phyloP scores from a whole-genome alignment of 2,329 filamentous ascomycete species.

The Penicillium sumatraense region DNA sequence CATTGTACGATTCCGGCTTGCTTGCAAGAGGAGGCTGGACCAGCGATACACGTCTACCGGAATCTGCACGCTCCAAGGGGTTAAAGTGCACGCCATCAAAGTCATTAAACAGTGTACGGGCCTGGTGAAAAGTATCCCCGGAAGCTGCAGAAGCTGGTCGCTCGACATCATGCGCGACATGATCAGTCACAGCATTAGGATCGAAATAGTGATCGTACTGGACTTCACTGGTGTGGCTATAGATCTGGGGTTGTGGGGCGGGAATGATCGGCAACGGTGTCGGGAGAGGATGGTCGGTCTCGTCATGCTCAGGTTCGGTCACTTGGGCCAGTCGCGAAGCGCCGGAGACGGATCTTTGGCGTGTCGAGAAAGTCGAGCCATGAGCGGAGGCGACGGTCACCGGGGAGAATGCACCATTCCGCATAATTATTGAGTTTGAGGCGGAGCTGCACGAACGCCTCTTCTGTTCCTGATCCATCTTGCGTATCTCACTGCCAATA shows the following conservation, averaged over 20 bases:
- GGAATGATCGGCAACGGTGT: constrained; percentile 27
- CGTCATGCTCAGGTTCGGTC: constrained; percentile 45
- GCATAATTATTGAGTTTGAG: constrained; percentile 48
- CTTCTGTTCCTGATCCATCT: constrained; percentile 51
- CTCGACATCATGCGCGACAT: constrained; percentile 24
- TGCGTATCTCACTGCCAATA: constrained; percentile 51
- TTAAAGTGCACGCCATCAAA: constrained; percentile 56
- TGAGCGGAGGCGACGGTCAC: constrained; percentile 44
- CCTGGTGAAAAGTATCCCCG: constrained; percentile 52
- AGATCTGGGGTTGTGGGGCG: constrained; percentile 16
- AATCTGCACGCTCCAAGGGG: constrained; percentile 27
- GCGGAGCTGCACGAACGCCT: constrained; percentile 47
- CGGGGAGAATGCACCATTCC: constrained; percentile 48
- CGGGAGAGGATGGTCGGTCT: too few relatives aligned
- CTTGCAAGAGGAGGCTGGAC: constrained; percentile 46
- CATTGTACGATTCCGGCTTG: constrained; percentile 42
- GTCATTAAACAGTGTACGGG: constrained; percentile 49
- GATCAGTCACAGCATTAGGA: constrained; percentile 9
- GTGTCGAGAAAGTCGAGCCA: constrained; percentile 48
- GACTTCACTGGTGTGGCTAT: constrained; percentile 13
- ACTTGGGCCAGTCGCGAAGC: constrained; percentile 44
- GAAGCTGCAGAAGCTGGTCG: constrained; percentile 48
- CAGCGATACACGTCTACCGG: constrained; percentile 41
- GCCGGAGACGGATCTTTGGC: constrained; percentile 41
- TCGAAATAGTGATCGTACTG: constrained; percentile 26